phyloP scores from a whole-genome alignment of 1,284 basidiomycete genomes.

The Ganoderma resinaceum region DNA sequence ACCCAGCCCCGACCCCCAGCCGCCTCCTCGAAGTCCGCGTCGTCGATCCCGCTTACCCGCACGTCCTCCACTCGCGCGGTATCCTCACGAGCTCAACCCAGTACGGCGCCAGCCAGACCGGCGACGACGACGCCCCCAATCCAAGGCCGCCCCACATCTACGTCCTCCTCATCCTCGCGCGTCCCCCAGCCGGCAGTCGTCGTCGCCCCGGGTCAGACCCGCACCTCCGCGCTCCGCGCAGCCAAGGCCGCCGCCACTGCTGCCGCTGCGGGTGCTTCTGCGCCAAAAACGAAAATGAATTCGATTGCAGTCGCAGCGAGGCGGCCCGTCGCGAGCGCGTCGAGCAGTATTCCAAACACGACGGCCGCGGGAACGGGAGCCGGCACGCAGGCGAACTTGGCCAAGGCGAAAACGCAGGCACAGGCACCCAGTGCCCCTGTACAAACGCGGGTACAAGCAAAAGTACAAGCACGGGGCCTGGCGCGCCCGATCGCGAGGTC shows the following conservation, averaged over 20 bases:
- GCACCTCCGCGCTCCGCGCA: conserved; percentile 27
- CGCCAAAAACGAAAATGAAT: conserved; percentile 6
- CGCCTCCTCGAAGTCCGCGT: neutral
- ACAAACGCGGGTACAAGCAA: neutral
- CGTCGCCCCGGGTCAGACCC: conserved; percentile 22
- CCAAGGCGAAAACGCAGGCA: neutral
- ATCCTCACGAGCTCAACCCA: neutral
- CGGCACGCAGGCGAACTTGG: neutral
- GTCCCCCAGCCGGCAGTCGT: neutral
- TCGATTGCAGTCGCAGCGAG: conserved; percentile 2
- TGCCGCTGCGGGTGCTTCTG: conserved; percentile 15
- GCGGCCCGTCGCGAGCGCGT: conserved; percentile 12
- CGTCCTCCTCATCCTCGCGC: conserved; percentile 8
- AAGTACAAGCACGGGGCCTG: neutral
- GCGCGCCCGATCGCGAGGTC: conserved; percentile 4
- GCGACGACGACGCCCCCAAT: conserved; percentile 11
- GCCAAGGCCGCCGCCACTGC: conserved; percentile 26
- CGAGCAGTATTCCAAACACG: neutral
- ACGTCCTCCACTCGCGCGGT: neutral
- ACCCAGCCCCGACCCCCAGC: neutral
- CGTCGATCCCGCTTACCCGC: neutral
- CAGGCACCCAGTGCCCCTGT: neutral
- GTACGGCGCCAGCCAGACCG: neutral
- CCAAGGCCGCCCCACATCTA: conserved; percentile 9
- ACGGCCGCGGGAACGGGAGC: neutral